Evolutionary conservation across 768 basidiomycete species (phyloP), one percentile per base, ranked within the genome.

Genomic region (Pluteus cervinus): DNA sequence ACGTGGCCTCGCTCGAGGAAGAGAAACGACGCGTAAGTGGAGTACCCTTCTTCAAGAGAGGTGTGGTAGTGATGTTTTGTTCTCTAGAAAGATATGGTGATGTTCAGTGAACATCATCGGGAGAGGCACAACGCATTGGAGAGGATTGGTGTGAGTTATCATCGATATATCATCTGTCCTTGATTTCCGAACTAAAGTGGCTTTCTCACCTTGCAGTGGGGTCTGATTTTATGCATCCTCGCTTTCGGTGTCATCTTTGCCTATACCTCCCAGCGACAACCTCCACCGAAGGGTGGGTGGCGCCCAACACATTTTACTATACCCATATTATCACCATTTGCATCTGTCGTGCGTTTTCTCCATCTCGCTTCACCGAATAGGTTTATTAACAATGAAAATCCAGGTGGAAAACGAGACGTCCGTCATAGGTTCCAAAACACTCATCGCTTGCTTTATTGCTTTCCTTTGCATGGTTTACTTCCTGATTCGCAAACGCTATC

Each of bases 341-440:
- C 82, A 2, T 85, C 82, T 7, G 85, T 86, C 52, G 84, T 86
- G 42, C 39, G 73, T 62, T 2, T 36, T 16, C 20, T 20, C 21
- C n/a, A 9, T 24, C 11, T 38, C 22, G 7, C 16, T 16, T 31
- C 23, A 21, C 15, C 7, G 5, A 33, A 25, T 18, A 16, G 16
- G 3, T 18, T 29, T 23, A 21, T 15, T 44, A 12, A 21, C 8
- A 12, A 22, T 26, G 17, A 28, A 15, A n/a, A n/a, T 23, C 6
- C 39, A 87, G 85, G 72, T 83, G n/a, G 85, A 87, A 46, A 72
- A 84, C 31, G 84, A 87, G 55, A 74, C 75, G 0, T 82, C 84
- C 0, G 65, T 75, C 0, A 55, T 84, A 2, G 71, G 75, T n/a
- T 53, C 71, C 20, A 74, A 60, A 48, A 55, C 62, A n/a, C n/a